Evolutionary conservation across 805 yeast species (phyloP).

Genomic region (Saccharomyces eubayanus): DNA sequence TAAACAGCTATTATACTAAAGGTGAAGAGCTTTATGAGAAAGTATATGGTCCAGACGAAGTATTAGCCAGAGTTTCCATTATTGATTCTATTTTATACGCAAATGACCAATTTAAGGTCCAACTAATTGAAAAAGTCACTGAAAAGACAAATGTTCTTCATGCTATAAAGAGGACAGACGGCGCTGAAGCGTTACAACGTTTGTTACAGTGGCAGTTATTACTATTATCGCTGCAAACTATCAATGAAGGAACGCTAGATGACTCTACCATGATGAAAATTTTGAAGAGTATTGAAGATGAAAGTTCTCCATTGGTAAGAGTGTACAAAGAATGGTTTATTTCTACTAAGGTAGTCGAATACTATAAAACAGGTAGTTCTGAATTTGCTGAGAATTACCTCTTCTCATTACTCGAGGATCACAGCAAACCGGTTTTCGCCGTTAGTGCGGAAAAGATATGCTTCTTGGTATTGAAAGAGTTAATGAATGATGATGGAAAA

Average conservation of each 20-base stretch:
- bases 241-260: conserved; percentile 22
- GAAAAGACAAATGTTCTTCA: conserved; percentile 38
- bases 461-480: conserved; percentile 42
- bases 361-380: conserved; percentile 10
- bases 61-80: conserved; percentile 43
- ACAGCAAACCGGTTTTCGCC: conserved; percentile 35
- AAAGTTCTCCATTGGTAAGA: conserved; percentile 73
- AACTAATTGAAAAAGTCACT: conserved; percentile 16
- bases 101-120: conserved; percentile 15
- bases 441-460: conserved; percentile 61
- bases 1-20: conserved; percentile 25
- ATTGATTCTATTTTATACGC: conserved; percentile 38
- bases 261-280: conserved; percentile 24
- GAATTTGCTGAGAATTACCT: conserved; percentile 15
- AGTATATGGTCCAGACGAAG: conserved; percentile 53
- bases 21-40: conserved; percentile 36
- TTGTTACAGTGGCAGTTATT: conserved; percentile 48
- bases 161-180: conserved; percentile 53
- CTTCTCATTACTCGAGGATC: conserved; percentile 29
- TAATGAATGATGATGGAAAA: conserved; percentile 11
- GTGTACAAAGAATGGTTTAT: conserved; percentile 55
- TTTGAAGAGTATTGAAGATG: conserved; percentile 56
- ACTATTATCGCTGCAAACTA: conserved; percentile 35
- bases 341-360: conserved; percentile 8
- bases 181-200: conserved; percentile 60